phyloP scores from a whole-genome alignment of 208 protist species.

The Trichomonas gallinae region DNA sequence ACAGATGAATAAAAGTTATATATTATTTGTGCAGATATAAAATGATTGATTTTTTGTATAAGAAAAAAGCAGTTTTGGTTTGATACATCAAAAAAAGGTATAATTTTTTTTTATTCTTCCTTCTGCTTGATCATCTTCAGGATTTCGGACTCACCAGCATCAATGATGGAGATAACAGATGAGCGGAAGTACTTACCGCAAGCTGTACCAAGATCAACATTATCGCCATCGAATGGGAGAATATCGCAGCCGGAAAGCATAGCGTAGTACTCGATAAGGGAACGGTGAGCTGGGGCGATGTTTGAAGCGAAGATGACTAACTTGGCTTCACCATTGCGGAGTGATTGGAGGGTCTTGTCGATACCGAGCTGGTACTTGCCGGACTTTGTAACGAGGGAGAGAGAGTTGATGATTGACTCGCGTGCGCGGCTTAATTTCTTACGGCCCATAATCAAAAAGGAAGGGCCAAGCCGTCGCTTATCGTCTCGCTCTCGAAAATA shows the following conservation, averaged over 20 bases:
- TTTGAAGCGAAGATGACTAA: conserved; percentile 93
- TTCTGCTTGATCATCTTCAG: conserved; percentile 38
- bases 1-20: background rate
- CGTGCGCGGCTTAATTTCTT: background rate
- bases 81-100: too few species aligned
- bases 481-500: too few species aligned
- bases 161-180: conserved; percentile 81
- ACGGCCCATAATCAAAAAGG: background rate
- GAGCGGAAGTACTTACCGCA: conserved; percentile 95
- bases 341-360: conserved; percentile 81
- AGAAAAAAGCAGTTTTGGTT: too few species aligned
- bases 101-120: background rate
- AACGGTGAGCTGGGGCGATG: conserved; percentile 87
- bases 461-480: too few species aligned
- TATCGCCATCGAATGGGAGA: conserved; percentile 92
- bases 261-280: conserved; percentile 99
- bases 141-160: conserved; percentile 84
- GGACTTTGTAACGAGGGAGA: conserved; percentile 96
- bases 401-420: conserved; percentile 42
- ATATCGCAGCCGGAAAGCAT: conserved; percentile 94
- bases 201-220: conserved; percentile 93
- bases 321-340: conserved; percentile 78
- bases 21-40: background rate
- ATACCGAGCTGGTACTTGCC: conserved; percentile 97
- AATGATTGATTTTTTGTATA: background rate